Conservation (phyloP, 805 yeast species). For the Starmerella stellata region DNA sequence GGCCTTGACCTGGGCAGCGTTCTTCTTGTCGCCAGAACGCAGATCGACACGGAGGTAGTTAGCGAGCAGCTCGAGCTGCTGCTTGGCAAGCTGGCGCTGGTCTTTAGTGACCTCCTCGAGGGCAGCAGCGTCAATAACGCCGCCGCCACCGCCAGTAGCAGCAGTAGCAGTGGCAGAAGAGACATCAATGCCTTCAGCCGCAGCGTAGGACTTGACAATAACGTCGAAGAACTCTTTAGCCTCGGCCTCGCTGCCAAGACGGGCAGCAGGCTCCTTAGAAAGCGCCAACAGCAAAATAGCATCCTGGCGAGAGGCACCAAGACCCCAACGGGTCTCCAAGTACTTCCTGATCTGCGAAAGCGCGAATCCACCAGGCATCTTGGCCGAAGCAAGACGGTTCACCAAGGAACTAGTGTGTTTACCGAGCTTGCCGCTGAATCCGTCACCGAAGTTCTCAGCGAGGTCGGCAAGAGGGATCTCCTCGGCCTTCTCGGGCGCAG, state of each 20-base stretch:
- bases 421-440: slow-evolving; percentile 77
- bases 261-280: slow-evolving; percentile 76
- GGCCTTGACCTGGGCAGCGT: slow-evolving; percentile 69
- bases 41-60: slow-evolving; percentile 85
- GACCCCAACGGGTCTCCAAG: slow-evolving; percentile 81
- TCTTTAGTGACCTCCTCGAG: slow-evolving; percentile 65
- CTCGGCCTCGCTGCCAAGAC: slow-evolving; percentile 71
- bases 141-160: slow-evolving; percentile 38
- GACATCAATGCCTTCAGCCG: slow-evolving; percentile 61
- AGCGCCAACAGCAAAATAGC: slow-evolving; percentile 66
- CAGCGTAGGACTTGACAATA: slow-evolving; percentile 68
- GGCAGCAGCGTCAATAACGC: slow-evolving; percentile 87
- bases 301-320: slow-evolving; percentile 88
- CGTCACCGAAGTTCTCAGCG: slow-evolving; percentile 86
- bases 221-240: slow-evolving; percentile 81
- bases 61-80: slow-evolving; percentile 80
- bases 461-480: slow-evolving; percentile 91
- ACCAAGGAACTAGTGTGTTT: slow-evolving; percentile 79
- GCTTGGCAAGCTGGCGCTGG: slow-evolving; percentile 50
- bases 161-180: slow-evolving; percentile 37
- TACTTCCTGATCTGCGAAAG: slow-evolving; percentile 82
- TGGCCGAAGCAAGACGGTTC: slow-evolving; percentile 81
- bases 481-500: slow-evolving; percentile 98
- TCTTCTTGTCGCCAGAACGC: slow-evolving; percentile 74
- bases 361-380: slow-evolving; percentile 99